Conservation (phyloP, 345 rosid species). For the Gossypium mustelinum region DNA sequence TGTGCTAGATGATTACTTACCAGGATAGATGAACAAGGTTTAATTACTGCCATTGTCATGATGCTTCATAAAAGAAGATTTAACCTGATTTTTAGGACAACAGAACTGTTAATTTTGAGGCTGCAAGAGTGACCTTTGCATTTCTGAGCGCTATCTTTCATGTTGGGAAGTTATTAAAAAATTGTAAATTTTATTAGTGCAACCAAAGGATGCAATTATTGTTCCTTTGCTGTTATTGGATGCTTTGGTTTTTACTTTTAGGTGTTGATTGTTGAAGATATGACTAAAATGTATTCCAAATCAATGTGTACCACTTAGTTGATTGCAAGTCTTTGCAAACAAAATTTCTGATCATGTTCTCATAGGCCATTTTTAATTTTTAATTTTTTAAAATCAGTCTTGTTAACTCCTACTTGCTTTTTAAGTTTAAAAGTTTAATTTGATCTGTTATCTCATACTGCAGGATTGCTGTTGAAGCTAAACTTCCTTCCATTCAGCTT, state of each 20-base stretch:
- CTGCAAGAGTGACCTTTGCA: neutral
- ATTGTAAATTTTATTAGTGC: neutral
- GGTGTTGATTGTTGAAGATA: neutral
- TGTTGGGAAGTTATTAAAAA: neutral
- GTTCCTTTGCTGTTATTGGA: neutral
- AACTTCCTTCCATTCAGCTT: slow-evolving; percentile 63
- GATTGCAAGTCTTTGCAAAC: neutral
- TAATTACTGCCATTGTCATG: neutral
- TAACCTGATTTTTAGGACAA: neutral
- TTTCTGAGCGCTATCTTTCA: neutral
- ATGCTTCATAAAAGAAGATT: neutral
- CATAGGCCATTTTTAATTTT: neutral
- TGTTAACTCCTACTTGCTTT: neutral
- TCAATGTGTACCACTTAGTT: neutral
- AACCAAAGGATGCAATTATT: slow-evolving; percentile 1
- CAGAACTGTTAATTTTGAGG: neutral
- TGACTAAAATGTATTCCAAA: neutral
- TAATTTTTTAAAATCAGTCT: neutral
- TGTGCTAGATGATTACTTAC: neutral
- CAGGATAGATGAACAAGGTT: neutral
- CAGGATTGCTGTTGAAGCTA: slow-evolving; percentile 79
- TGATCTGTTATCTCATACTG: slow-evolving; percentile 16
- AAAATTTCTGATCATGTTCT: neutral
- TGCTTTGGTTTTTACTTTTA: neutral
- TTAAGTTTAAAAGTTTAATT: neutral